Evolutionary conservation across 2,329 filamentous ascomycete genomes (phyloP), one percentile per base, ranked within the genome.

Genomic region (Xylaria sp.): DNA sequence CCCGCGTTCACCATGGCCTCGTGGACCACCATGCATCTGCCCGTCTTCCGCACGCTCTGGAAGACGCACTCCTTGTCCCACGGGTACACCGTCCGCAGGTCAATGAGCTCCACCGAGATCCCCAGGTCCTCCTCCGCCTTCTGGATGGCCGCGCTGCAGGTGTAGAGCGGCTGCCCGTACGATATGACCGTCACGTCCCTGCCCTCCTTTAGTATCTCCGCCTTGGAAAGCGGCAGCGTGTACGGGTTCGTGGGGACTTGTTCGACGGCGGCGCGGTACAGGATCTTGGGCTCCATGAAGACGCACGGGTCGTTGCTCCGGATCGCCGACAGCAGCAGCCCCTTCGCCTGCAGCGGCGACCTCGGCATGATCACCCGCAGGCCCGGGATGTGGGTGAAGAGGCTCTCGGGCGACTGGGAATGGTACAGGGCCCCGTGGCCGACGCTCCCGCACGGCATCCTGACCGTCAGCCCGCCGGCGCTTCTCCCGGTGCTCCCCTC

Each of bases 281-380:
- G 78, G 43, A 94, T 90, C 76, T 97, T 97, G 41, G 92, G 92
- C 71, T 97, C 92, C 87, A 97, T 87, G 73, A 97, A 96, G 48
- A 97, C 78, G 58, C 93, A 91, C 0, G 92, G 92, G 70, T 97
- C 92, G 57, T 91, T 90, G 81, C 85, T 75, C 76, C 84, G 85
- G 48, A 96, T 91, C 0, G 88, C 83, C 2, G 89, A 82, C 2
- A 96, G 78, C 46, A 96, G 76, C 2, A 97, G 78, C 1, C 92
- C 92, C 72, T 97, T 97, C 4, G 92, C 92, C 72, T 97, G 92
- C 2, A 88, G 72, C 0, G 92, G 92, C 0, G 90, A 94, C 42
- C 92, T 82, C 1, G 92, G 92, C 71, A 96, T 87, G 21, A 97
- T 85, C 20, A 97, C 91, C 44, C 89, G 83, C 40, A 96, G 76